Percentiles rank a stretch among this genome's conserved stretches.
phyloP scores from a whole-genome alignment of 1,284 basidiomycete species.

The Ceratobasidium sp. region DNA sequence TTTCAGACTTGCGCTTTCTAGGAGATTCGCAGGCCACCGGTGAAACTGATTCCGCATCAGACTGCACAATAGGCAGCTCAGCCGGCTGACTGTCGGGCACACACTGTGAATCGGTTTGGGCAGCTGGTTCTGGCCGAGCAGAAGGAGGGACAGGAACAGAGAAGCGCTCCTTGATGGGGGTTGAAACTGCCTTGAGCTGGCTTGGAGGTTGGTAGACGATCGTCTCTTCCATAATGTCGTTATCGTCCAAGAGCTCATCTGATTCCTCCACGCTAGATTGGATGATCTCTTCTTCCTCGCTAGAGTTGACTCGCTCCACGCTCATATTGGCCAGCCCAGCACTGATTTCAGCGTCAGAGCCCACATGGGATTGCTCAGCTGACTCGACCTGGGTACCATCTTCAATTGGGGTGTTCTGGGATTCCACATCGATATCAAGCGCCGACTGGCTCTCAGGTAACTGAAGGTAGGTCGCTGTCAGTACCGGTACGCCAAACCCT shows the following conservation, averaged over 20 bases:
- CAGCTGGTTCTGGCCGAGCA: background rate
- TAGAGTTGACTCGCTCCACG: background rate
- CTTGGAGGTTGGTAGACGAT: constrained; percentile 30
- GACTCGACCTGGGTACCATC: constrained; percentile 4
- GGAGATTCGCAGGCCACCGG: constrained; percentile 23
- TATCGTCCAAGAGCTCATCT: constrained; percentile 24
- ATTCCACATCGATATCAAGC: background rate
- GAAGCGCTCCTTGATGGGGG: background rate
- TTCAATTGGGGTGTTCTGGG: background rate
- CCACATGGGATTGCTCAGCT: background rate
- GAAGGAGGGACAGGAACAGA: constrained; percentile 1
- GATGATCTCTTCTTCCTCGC: constrained; percentile 8
- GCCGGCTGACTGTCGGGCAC: constrained; percentile 29
- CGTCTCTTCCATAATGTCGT: constrained; percentile 29
- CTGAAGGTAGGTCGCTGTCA: constrained; percentile 1
- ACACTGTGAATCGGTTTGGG: constrained; percentile 2
- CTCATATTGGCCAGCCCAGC: constrained; percentile 7
- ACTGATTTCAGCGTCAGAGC: background rate
- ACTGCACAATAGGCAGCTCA: background rate
- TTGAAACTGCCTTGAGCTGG: background rate
- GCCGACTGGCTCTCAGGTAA: background rate
- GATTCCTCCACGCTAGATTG: constrained; percentile 30
- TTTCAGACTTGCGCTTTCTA: constrained; percentile 34
- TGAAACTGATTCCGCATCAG: background rate
- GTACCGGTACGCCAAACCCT: background rate